Evolutionary conservation across 805 yeast species (phyloP), one percentile per base, ranked within the genome.

Genomic region (Candida stauntonica): DNA sequence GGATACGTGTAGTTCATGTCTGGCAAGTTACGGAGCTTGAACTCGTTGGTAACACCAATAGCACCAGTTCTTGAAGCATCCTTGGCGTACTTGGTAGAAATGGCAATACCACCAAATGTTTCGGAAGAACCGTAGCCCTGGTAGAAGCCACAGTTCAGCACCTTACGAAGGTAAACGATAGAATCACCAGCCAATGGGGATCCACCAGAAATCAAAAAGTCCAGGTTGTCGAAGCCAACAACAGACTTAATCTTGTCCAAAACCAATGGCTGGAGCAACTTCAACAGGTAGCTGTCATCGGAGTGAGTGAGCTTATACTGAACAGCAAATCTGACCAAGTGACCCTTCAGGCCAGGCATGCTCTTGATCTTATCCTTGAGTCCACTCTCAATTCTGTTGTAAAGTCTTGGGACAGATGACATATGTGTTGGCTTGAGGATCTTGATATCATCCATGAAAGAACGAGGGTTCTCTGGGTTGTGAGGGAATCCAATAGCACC

Each of bases 51-150:
- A 12, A 73, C 61, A 28, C 75, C 71, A 33, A 79, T 66, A 1
- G 83, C 70, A 15, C 89, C 89, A 46, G 79, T 72, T 42, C 56
- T 51, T 5, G 49, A 17, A 3, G 77, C 64, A n/a, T 82, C 85
- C 30, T 54, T 48, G 39, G 80, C 86, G 43, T 63, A 51, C 31
- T 72, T 66, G n/a, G 67, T 66, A 9, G 68, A 53, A 21, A 52
- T 52, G 55, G 58, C 64, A 38, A 75, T 52, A 12, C 86, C 87
- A n/a, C 84, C 83, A 63, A 77, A 75, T 4, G 81, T 67, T 61
- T 83, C 91, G 5, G 86, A 77, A 28, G 79, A 67, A 3, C 89
- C 91, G 58, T 81, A 83, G n/a, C 91, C 93, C 61, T 82, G 88
- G 39, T 64, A 57, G 34, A 74, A 54, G n/a, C 71, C 64, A 40